Percentiles rank a stretch among this genome's conserved stretches.
Conservation (phyloP, 2,329 filamentous ascomycete genomes). For the Zelopaecilomyces penicillatus region DNA sequence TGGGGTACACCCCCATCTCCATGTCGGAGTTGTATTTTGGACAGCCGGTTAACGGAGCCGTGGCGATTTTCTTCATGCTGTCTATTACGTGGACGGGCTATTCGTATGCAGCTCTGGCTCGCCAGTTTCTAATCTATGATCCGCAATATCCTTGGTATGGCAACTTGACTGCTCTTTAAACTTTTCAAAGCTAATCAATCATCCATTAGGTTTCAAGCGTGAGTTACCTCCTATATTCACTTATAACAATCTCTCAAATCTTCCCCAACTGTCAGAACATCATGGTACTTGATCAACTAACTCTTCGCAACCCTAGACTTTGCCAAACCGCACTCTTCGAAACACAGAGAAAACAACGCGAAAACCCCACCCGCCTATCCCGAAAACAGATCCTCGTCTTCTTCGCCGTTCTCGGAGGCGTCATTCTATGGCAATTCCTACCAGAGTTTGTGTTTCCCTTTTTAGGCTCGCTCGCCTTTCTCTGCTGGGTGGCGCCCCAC, state of each 20-base stretch:
- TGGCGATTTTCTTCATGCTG: constrained; percentile 53
- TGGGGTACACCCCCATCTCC: constrained; percentile 41
- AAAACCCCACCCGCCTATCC: constrained; percentile 38
- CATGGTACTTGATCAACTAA: constrained; percentile 2
- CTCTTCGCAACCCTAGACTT: constrained; percentile 16
- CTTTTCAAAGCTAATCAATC: background rate
- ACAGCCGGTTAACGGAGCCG: constrained; percentile 40
- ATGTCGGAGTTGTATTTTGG: constrained; percentile 51
- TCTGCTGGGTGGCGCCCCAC: constrained; percentile 55
- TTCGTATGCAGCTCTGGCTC: constrained; percentile 48
- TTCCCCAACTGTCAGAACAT: background rate
- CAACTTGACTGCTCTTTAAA: background rate
- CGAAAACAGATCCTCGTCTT: constrained; percentile 49
- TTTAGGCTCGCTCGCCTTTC: constrained; percentile 49
- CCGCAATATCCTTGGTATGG: constrained; percentile 29
- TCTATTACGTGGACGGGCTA: constrained; percentile 49
- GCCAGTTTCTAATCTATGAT: constrained; percentile 50
- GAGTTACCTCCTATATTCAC: constrained; percentile 4
- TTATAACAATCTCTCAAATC: background rate
- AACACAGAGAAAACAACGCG: constrained; percentile 43
- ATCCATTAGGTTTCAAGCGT: constrained; percentile 31
- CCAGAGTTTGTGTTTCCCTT: constrained; percentile 54
- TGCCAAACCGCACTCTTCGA: constrained; percentile 52
- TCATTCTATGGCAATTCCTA: constrained; percentile 54
- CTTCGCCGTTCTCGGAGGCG: constrained; percentile 41